Base-by-base conservation (phyloP, 1,284 basidiomycete genomes). In the Peniophora sp. region DNA sequence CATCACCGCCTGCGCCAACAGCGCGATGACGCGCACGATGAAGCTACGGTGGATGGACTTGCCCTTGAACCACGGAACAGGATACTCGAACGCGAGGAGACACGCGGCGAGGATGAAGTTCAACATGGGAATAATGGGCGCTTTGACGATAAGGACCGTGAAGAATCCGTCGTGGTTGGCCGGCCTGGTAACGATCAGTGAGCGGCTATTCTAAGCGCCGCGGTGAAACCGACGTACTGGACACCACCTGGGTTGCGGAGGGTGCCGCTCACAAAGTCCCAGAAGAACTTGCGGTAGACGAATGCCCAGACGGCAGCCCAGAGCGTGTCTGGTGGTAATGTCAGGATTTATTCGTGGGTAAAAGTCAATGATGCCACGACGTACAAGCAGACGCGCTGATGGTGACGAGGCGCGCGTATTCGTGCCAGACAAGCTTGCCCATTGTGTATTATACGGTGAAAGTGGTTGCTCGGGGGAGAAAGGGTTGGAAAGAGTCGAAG, bases 281-380 rank as follows among this genome's bases (percentile, higher is more conserved):
- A 93, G 70, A 93, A 91, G 76, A 89, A 93, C 69, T 94, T 93
- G 67, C 89, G 87, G 71, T 81, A 92, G 58, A 88, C 72, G 12
- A 92, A 66, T 18, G 81, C 90, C 69, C 77, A 92, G 67, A 88
- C 85, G 32, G 75, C 71, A 20, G 85, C 81, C 90, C 88, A 92
- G 3, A 90, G 69, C 51, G 82, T 79, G 65, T 89, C 89, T 92
- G 14, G 20, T 8, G 9, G 15, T 22, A 41, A 20, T 24, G 23
- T n/a, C 14, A 15, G 22, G 43, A 45, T 24, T 8, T 45, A n/a
- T 20, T 20, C 18, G 20, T 24, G 9, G 43, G 10, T 9, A 45
- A 24, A 24, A 24, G n/a, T 45, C 10, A 17, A 41, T n/a, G n/a
- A 41, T 10, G 9, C 18, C 18, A 9, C 20, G 36, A 83, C 89